These are phyloP conservation scores for Crithidia acanthocephali DNA, from an alignment of 208 protist species.

Conservation along the genomic window DNA sequence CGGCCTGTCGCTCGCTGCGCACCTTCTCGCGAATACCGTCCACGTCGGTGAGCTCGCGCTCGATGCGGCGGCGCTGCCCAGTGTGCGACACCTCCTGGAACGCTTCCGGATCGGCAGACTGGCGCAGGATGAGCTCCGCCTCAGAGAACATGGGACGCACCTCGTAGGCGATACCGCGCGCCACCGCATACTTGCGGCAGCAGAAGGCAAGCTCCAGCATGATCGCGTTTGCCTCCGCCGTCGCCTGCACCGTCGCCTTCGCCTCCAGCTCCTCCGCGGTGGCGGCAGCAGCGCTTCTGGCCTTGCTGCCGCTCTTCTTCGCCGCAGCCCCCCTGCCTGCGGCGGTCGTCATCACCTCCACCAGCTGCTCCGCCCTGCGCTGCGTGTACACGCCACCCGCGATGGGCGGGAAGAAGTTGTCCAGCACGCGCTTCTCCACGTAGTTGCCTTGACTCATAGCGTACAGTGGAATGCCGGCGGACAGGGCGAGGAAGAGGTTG, in stretches of 20 bases:
- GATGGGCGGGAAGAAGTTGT: conserved; percentile 85
- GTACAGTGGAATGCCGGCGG: conserved; percentile 71
- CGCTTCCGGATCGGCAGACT: conserved; percentile 56
- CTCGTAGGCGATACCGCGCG: conserved; percentile 48
- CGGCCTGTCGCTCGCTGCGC: conserved; percentile 47
- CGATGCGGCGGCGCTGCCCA: conserved; percentile 65
- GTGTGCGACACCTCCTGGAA: conserved; percentile 49
- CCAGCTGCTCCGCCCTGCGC: conserved; percentile 48
- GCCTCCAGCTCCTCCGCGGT: conserved; percentile 28
- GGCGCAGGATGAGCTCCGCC: conserved; percentile 77
- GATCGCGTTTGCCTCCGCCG: conserved; percentile 35
- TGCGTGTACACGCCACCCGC: conserved; percentile 59
- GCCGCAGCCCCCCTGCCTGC: conserved; percentile 1
- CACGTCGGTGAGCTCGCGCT: conserved; percentile 81
- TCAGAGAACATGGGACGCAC: conserved; percentile 88
- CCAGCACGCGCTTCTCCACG: conserved; percentile 88
- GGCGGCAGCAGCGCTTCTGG: background rate
- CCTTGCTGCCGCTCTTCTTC: conserved; percentile 23
- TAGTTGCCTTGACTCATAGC: conserved; percentile 88
- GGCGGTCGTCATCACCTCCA: conserved; percentile 15
- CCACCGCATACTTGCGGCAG: conserved; percentile 72
- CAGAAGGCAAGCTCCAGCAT: conserved; percentile 52
- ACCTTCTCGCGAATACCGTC: conserved; percentile 68
- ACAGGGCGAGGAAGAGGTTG: conserved; percentile 65
- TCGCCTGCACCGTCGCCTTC: conserved; percentile 25